Base-by-base conservation (phyloP, 331 rosid species). In the Spiraea crenata region DNA sequence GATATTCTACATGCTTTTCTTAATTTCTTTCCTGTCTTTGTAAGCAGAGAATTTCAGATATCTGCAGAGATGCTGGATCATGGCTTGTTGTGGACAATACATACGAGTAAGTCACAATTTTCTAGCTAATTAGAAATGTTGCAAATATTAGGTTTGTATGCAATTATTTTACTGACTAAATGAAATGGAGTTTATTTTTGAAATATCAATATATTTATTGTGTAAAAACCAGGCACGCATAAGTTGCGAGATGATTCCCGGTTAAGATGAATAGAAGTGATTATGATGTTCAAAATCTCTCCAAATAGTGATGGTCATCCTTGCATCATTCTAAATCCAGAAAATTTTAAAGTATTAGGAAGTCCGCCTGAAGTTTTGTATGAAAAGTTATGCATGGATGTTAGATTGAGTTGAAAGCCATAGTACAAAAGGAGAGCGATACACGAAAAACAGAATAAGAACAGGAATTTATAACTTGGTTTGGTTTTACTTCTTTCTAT, bases 41-140 rank as follows among this genome's bases (percentile, higher is more conserved):
- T 67, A 64, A 41, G 59, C 87, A 91, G 97, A 87, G 96, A 85
- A 89, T 91, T 63, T 81, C 96, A 31, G 78, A 87, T 73, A 61
- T 89, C 66, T 92, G 97, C 76, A 61, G 73, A 74, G 65, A 81
- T 5, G 90, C 95, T 61, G 98, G 98, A 49, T 84, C 89, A 57
- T 92, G 98, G 98, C 95, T 92, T 50, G 81, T 92, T 61, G 96
- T 89, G 74, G 98, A 92, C 77, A 92, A 92, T 65, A 92, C 98
- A 71, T 92, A 88, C 17, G 84, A 78, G 84, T 82, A 80, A 85
- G 88, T 15, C 16, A 41, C 48, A 7, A 31, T 9, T 47, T 44
- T 58, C 57, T 35, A 25, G 16, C 48, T 39, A 8, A 39, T 45
- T 34, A 6, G n/a, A 4, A 56, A 69, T 56, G 25, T 44, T 69